Evolutionary conservation across 257 asterid species (phyloP).

Genomic region (Jacaranda mimosifolia): DNA sequence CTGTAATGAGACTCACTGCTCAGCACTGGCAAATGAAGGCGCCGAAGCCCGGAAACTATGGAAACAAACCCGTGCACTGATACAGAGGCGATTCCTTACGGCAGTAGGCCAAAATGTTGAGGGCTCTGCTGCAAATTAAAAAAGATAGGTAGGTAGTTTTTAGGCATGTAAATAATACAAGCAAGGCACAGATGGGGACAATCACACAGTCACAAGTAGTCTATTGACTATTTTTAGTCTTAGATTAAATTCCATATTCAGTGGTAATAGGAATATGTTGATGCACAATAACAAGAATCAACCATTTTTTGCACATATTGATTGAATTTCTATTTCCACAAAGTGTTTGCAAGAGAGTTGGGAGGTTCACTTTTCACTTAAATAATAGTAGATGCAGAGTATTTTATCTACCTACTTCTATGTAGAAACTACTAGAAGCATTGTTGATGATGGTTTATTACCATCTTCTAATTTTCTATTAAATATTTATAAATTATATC

Average conservation of each 20-base stretch:
- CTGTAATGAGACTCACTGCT: conserved; percentile 81
- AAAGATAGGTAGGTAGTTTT: not conserved
- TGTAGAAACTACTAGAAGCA: too few species aligned
- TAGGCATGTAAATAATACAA: conserved; percentile 59
- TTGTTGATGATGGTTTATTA: too few species aligned
- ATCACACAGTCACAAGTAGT: conserved; percentile 30
- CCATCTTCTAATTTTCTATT: too few species aligned
- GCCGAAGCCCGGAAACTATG: conserved; percentile 61
- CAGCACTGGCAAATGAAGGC: conserved; percentile 68
- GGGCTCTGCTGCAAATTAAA: conserved; percentile 21
- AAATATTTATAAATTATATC: too few species aligned
- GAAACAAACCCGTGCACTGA: conserved; percentile 70
- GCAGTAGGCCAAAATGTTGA: conserved; percentile 39
- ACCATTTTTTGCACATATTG: not conserved
- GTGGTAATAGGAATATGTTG: conserved; percentile 12
- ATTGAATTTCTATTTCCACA: too few species aligned
- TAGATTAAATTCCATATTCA: conserved; percentile 31
- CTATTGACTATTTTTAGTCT: conserved; percentile 31
- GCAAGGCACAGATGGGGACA: conserved; percentile 25
- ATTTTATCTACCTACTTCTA: too few species aligned
- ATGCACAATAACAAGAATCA: conserved; percentile 21
- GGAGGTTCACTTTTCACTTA: too few species aligned
- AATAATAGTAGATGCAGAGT: too few species aligned
- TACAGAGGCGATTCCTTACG: conserved; percentile 59
- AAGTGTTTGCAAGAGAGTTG: too few species aligned